Evolutionary conservation across 192 early-diverging fungal species (phyloP), one percentile per base, ranked within the genome.

Genomic region (Entophlyctis helioformis): DNA sequence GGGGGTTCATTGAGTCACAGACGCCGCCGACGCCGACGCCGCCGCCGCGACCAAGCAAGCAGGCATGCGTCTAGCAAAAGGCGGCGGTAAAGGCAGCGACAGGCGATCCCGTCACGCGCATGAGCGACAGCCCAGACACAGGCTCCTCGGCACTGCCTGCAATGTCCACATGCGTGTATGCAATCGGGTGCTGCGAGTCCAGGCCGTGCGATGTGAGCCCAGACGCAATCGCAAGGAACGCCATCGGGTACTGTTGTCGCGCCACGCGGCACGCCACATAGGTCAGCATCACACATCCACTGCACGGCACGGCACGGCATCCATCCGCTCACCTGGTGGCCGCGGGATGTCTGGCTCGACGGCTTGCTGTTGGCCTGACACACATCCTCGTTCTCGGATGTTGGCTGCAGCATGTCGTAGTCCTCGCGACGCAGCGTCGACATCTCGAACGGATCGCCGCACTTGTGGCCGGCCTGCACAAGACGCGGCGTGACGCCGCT

Each of bases 231-330:
- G 74, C 54, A 62, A 92, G 76, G 46, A 86, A 89, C 10, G 84
- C 89, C 15, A 82, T 85, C 24, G 89, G 89, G 60, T 77, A 89
- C n/a, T n/a, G n/a, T n/a, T n/a, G n/a, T n/a, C n/a, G n/a, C n/a
- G n/a, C n/a, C n/a, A n/a, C n/a, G n/a, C n/a, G n/a, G n/a, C n/a
- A n/a, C n/a, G n/a, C n/a, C n/a, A n/a, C n/a, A n/a, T n/a, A n/a
- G n/a, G n/a, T n/a, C n/a, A n/a, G n/a, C n/a, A n/a, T n/a, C n/a
- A n/a, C n/a, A n/a, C n/a, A n/a, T n/a, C n/a, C n/a, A n/a, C n/a
- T n/a, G n/a, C n/a, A n/a, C n/a, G n/a, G n/a, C n/a, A n/a, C n/a
- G n/a, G n/a, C n/a, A n/a, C n/a, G n/a, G n/a, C n/a, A n/a, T n/a
- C n/a, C n/a, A n/a, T n/a, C n/a, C n/a, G n/a, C n/a, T n/a, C 31